These are phyloP conservation scores for Aspergillus carbonarius DNA, from an alignment of 2,329 filamentous ascomycete genomes.

Conservation along the genomic window DNA sequence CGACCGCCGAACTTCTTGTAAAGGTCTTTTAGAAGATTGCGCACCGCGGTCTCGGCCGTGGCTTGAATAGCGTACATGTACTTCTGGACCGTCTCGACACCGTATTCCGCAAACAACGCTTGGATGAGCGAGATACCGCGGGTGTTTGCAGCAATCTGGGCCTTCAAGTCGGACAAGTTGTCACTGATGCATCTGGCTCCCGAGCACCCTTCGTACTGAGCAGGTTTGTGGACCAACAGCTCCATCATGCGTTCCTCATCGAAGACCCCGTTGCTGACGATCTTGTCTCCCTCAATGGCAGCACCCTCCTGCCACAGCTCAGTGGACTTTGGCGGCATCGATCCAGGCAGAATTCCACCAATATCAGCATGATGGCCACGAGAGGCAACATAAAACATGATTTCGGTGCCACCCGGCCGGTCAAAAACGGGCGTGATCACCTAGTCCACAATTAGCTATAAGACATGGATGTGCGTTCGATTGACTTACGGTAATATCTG, in stretches of 20 bases:
- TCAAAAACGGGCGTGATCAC: conserved; percentile 76
- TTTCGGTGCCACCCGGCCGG: conserved; percentile 59
- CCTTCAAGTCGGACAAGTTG: conserved; percentile 83
- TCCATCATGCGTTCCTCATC: conserved; percentile 74
- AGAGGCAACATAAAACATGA: conserved; percentile 79
- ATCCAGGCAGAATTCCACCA: conserved; percentile 76
- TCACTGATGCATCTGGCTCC: conserved; percentile 77
- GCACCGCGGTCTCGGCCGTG: conserved; percentile 75
- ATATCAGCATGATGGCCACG: conserved; percentile 83
- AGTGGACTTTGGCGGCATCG: conserved; percentile 66
- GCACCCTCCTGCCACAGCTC: conserved; percentile 51
- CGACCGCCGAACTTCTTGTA: conserved; percentile 66
- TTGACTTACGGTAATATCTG: conserved; percentile 69
- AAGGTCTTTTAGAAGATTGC: conserved; percentile 71
- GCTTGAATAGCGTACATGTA: conserved; percentile 82
- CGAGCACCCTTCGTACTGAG: conserved; percentile 70
- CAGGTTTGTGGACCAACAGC: conserved; percentile 70
- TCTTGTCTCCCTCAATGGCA: conserved; percentile 52
- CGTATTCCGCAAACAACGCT: conserved; percentile 73
- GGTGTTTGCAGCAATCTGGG: conserved; percentile 82
- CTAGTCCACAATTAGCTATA: conserved; percentile 14
- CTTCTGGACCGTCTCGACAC: conserved; percentile 72
- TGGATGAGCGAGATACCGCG: conserved; percentile 79
- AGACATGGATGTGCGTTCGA: not conserved
- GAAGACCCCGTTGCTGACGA: conserved; percentile 75